Evolutionary conservation across 23 red algal species (phyloP), one percentile per base, ranked within the genome.

Genomic region (Gracilariopsis chorda): DNA sequence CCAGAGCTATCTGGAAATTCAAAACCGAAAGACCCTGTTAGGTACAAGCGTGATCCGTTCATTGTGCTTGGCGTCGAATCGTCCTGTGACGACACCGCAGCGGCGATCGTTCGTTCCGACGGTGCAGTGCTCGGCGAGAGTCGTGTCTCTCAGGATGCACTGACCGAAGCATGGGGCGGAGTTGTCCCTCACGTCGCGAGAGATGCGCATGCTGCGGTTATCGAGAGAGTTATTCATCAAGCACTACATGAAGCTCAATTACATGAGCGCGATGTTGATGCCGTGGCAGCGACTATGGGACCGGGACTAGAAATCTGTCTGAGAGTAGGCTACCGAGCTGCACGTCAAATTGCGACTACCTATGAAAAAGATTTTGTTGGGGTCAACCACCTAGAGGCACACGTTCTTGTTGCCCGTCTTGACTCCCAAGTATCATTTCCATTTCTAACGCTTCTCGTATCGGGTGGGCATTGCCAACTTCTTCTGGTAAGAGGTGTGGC

Each of bases 31-130:
- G 59, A 82, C 48, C 88, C 88, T 19, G 23, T 17, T 1, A 69
- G 77, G 19, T 91, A 76, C 48, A 23, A 19, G 42, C 32, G 37
- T 14, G 61, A 52, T 8, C 44, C 90, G 1, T 94, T 94, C 57
- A 4, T 89, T 17, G 97, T 99, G 0, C 83, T 99, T 0, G 97
- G 97, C 49, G 92, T 99, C 20, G 97, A 99, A 78, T 93, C 92
- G 41, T 95, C 92, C 37, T 99, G 97, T 74, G 97, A 99, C 70
- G 97, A 99, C 47, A 99, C 97, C 12, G 97, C 93, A 1, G 97
- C 92, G 19, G 97, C 97, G 11, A 82, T 99, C 23, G 90, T 99
- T 27, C 63, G 75, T 11, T 92, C 90, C 7, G 72, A 83, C 43
- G 97, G 97, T 35, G 41, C 41, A 8, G 79, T 99, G 13, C 81